phyloP scores from a whole-genome alignment of 2,329 filamentous ascomycete species.

The Colletotrichum aenigma region DNA sequence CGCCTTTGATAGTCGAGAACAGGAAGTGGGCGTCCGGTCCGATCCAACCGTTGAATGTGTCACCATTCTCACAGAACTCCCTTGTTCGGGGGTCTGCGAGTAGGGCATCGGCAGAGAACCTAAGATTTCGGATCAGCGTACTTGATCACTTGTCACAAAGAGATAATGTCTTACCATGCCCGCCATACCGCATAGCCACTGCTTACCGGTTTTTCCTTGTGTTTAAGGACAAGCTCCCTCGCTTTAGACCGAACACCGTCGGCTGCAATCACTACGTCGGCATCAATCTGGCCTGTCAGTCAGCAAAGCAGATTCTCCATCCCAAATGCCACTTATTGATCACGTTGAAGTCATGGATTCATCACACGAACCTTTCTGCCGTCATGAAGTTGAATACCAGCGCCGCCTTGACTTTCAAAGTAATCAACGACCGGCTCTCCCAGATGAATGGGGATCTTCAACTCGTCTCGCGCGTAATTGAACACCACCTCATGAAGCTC shows the following conservation, averaged over 20 bases:
- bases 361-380: neutral
- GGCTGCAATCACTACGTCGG: neutral
- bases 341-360: no score
- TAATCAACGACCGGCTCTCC: neutral
- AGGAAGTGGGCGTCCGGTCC: neutral
- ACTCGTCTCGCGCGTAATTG: constrained; percentile 57
- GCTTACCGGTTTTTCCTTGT: neutral
- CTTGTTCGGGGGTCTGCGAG: neutral
- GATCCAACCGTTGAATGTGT: neutral
- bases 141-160: rapidly evolving
- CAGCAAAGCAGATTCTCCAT: rapidly evolving
- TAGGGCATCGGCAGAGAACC: neutral
- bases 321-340: neutral
- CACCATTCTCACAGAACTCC: neutral
- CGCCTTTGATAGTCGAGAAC: neutral
- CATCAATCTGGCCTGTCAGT: rapidly evolving
- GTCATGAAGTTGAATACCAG: neutral
- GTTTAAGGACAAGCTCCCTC: neutral
- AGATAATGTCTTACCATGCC: neutral
- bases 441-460: neutral
- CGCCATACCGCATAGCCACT: neutral
- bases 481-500: constrained; percentile 65
- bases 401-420: neutral
- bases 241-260: neutral
- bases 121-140: rapidly evolving